Percentiles rank a stretch among this genome's conserved stretches.
phyloP scores from a whole-genome alignment of 495 filamentous ascomycete genomes.

The Hyaloscypha finlandica region DNA sequence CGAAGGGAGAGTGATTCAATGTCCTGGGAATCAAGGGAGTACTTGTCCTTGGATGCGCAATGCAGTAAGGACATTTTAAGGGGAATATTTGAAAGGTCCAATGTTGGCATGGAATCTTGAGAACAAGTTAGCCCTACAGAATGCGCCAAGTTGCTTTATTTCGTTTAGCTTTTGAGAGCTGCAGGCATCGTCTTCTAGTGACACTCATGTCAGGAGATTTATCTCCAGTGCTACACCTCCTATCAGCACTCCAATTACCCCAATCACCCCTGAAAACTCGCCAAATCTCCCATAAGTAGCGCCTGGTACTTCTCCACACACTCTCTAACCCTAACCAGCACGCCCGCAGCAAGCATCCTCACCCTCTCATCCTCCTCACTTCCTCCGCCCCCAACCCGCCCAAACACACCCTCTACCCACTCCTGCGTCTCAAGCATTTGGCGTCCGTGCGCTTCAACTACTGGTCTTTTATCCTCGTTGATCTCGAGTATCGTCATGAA shows the following conservation, averaged over 20 bases:
- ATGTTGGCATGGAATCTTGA: no score
- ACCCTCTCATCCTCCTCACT: slow-evolving; percentile 59
- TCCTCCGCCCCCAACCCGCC: slow-evolving; percentile 47
- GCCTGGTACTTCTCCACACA: slow-evolving; percentile 80
- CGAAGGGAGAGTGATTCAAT: no score
- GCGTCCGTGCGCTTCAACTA: slow-evolving; percentile 58
- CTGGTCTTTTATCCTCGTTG: slow-evolving; percentile 57
- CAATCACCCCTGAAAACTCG: slow-evolving; percentile 40
- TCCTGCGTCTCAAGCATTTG: slow-evolving; percentile 62
- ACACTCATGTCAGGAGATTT: no score
- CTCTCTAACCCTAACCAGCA: slow-evolving; percentile 76
- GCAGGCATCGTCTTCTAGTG: no score
- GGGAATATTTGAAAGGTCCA: no score
- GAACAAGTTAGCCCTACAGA: no score
- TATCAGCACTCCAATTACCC: background rate
- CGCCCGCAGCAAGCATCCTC: slow-evolving; percentile 76
- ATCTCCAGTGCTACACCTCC: background rate
- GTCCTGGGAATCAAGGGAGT: no score
- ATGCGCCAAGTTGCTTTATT: no score
- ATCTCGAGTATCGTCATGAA: slow-evolving; percentile 82
- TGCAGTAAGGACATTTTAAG: no score
- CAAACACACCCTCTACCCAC: slow-evolving; percentile 74
- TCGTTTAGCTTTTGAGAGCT: no score
- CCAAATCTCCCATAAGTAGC: slow-evolving; percentile 60
- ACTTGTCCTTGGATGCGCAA: no score